Conservation (phyloP, 2,329 filamentous ascomycete genomes). For the Alternaria atra region DNA sequence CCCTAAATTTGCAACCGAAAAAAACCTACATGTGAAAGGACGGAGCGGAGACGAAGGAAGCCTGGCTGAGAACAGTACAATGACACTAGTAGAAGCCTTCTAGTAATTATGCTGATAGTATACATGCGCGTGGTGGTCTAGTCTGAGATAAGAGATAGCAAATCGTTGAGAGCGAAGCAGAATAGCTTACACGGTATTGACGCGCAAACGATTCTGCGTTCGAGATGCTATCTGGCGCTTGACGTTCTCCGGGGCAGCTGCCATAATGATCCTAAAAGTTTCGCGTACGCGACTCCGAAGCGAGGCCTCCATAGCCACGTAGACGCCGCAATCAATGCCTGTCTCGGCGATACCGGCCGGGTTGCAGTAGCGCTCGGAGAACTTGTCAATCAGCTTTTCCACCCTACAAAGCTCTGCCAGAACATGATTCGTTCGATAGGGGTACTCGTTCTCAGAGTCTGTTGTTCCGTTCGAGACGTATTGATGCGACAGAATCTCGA, state of each 20-base stretch:
- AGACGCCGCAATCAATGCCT: constrained; percentile 43
- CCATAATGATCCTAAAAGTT: constrained; percentile 50
- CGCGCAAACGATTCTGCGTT: constrained; percentile 38
- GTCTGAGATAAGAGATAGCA: constrained; percentile 9
- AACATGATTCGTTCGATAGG: constrained; percentile 44
- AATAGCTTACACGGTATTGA: constrained; percentile 38
- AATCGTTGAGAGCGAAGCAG: constrained; percentile 12
- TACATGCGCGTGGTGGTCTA: not conserved
- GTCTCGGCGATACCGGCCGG: constrained; percentile 29
- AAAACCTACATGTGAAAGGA: constrained; percentile 14
- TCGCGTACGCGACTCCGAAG: constrained; percentile 48
- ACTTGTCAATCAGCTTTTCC: constrained; percentile 51
- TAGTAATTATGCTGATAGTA: not conserved
- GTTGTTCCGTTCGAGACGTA: constrained; percentile 34
- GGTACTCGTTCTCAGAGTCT: constrained; percentile 42
- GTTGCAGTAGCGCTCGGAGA: constrained; percentile 48
- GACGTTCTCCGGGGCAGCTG: constrained; percentile 45
- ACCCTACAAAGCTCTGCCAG: constrained; percentile 47
- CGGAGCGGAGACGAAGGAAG: not conserved
- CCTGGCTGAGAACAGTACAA: not conserved
- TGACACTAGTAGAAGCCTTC: not conserved
- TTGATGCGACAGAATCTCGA: constrained; percentile 41
- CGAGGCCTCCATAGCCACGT: constrained; percentile 41
- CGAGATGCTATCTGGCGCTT: constrained; percentile 46
- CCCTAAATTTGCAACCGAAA: constrained; percentile 3